These are phyloP conservation scores for Inga leiocalycina DNA, from an alignment of 306 rosid species.

Conservation along the genomic window DNA sequence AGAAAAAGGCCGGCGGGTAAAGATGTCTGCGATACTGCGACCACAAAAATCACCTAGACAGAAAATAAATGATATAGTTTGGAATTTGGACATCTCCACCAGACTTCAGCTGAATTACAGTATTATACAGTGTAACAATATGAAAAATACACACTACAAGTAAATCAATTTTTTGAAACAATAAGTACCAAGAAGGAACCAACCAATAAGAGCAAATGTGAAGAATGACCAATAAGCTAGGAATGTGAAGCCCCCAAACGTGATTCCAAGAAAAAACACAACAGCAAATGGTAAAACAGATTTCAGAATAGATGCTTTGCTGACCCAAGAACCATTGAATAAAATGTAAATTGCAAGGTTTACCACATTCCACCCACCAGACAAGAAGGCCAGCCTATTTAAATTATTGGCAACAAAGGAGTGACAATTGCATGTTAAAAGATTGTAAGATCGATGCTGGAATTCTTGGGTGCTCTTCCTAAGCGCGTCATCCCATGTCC, in stretches of 20 bases:
- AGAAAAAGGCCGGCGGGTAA: neutral
- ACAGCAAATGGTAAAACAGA: slow-evolving; percentile 71
- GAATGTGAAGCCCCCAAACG: slow-evolving; percentile 71
- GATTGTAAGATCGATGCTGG: slow-evolving; percentile 82
- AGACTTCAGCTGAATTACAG: slow-evolving; percentile 21
- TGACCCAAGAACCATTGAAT: slow-evolving; percentile 87
- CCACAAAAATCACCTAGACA: neutral
- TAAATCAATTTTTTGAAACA: slow-evolving; percentile 77
- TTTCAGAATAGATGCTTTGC: slow-evolving; percentile 57
- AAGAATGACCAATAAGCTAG: slow-evolving; percentile 63
- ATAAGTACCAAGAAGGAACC: slow-evolving; percentile 89
- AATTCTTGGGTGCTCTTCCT: slow-evolving; percentile 81
- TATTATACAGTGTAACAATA: slow-evolving; percentile 30
- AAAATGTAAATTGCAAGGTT: slow-evolving; percentile 84
- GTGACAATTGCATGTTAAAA: slow-evolving; percentile 92
- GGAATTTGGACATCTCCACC: neutral
- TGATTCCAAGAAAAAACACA: slow-evolving; percentile 63
- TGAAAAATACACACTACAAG: slow-evolving; percentile 52
- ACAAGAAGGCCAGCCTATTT: slow-evolving; percentile 70
- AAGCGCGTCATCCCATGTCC: slow-evolving; percentile 85
- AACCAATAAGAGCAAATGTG: slow-evolving; percentile 67
- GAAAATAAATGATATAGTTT: neutral
- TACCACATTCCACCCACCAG: slow-evolving; percentile 94
- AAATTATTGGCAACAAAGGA: slow-evolving; percentile 91
- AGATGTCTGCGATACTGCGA: slow-evolving; percentile 7